Evolutionary conservation across 1,284 basidiomycete genomes (phyloP).

Genomic region (Fomes fomentarius): DNA sequence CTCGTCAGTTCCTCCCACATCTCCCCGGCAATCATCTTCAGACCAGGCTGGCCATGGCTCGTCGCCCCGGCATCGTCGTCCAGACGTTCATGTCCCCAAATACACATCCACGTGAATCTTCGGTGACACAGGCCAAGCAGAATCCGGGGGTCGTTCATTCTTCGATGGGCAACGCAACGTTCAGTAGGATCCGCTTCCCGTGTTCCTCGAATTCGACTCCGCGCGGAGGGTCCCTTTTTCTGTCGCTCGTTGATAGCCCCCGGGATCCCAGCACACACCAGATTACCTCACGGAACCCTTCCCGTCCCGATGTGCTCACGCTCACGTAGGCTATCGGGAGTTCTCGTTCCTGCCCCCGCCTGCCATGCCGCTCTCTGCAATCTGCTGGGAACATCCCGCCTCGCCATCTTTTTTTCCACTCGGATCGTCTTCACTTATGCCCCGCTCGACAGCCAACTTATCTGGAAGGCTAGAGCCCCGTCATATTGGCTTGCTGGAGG

Average conservation of each 20-base stretch:
- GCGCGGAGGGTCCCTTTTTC: background rate
- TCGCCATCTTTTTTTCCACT: no score
- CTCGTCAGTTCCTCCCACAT: background rate
- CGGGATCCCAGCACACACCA: background rate
- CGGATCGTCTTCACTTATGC: no score
- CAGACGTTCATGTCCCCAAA: no score
- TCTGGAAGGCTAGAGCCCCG: no score
- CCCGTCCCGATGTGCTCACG: background rate
- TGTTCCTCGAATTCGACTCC: conserved; percentile 1
- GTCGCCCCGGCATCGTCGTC: background rate
- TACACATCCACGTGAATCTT: background rate
- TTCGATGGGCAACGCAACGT: background rate
- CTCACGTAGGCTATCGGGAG: background rate
- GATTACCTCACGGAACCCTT: conserved; percentile 2
- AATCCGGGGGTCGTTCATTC: background rate
- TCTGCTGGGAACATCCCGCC: background rate
- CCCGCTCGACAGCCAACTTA: no score
- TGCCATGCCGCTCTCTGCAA: background rate
- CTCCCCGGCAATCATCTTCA: background rate
- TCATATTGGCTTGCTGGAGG: background rate
- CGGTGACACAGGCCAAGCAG: background rate
- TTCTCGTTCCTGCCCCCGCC: conserved; percentile 1
- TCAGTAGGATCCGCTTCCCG: background rate
- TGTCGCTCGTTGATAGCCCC: background rate
- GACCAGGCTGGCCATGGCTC: background rate